Base-by-base conservation (phyloP, 768 basidiomycete genomes). In the Roridomyces roridus region DNA sequence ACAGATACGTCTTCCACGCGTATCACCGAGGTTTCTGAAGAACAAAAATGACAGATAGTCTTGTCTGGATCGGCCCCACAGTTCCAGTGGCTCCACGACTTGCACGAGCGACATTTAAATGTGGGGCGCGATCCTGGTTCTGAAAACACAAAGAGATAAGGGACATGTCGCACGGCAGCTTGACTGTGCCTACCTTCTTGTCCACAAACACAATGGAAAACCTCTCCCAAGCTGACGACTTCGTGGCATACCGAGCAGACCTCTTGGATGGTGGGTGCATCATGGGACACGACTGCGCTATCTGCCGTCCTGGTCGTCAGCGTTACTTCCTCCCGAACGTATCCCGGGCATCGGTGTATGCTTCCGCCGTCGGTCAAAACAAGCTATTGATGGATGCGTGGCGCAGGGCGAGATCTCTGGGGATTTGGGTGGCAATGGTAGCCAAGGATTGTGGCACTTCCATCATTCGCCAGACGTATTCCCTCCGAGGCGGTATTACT, bases 171-270 rank as follows among this genome's bases (percentile, higher is more conserved):
- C 10, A 34, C 11, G 5, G 8, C 29, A 31, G 29, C 29, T 31
- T 14, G 17, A 37, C 10, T 15, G 11, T 17, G 15, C 46, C 25
- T 37, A 48, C 46, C 26, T 2, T 12, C 5, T 10, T 37, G 21
- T 15, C 24, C 47, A 15, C 47, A 49, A 5, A 49, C 25, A 18
- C 47, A 49, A 21, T n/a, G 8, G 12, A 49, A 39, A 2, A 10
- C 24, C 17, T 49, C 47, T 21, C 26, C 6, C 7, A 18, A 25
- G n/a, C 23, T 36, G 14, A 49, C 47, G 24, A 49, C 47, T 25
- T 49, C 47, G 24, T 28, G 20, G 49, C 49, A 51, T 11, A 51
- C 14, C 17, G 49, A 42, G 18, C 49, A 51, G 4, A 51, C n/a
- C 17, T 51, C 49, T 5, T 26, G 2, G 26, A n/a, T n/a, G n/a